phyloP scores from a whole-genome alignment of 176 grass and related monocot genomes.

The Miscanthus lutarioriparius region DNA sequence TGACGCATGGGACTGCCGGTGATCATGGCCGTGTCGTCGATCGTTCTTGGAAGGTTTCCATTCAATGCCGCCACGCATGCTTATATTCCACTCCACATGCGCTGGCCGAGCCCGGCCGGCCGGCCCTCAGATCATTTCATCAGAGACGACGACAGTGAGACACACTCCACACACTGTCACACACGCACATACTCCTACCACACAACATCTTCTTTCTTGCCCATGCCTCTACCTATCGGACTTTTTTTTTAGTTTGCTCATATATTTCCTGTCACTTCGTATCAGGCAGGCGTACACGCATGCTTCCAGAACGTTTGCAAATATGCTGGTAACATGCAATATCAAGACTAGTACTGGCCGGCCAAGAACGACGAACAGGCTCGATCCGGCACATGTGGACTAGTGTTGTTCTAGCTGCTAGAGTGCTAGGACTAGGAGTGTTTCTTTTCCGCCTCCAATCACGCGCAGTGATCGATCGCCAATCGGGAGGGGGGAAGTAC shows the following conservation, averaged over 20 bases:
- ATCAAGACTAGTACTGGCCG: neutral
- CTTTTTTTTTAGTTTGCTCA: neutral
- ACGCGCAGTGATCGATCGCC: neutral
- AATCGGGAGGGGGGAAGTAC: neutral
- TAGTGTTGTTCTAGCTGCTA: neutral
- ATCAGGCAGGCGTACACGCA: neutral
- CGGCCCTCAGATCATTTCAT: too few species aligned
- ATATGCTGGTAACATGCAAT: slow-evolving; percentile 27
- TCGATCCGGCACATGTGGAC: neutral
- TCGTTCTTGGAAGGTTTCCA: slow-evolving; percentile 31
- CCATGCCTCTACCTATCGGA: slow-evolving; percentile 26
- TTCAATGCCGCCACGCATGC: neutral
- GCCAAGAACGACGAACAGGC: neutral
- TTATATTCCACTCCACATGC: slow-evolving; percentile 15
- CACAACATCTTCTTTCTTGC: neutral
- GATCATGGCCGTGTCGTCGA: slow-evolving; percentile 10
- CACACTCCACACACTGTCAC: neutral
- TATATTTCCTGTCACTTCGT: neutral
- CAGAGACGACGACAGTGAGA: neutral
- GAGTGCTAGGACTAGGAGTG: too few species aligned
- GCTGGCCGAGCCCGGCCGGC: too few species aligned
- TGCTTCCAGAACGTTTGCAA: neutral
- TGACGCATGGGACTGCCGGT: slow-evolving; percentile 21
- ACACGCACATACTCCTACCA: neutral
- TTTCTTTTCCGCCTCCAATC: neutral